A percentile compares a stretch with the other conserved stretches of the same genome.
These are phyloP conservation scores for Cladosporium sp. DNA, from an alignment of 2,329 filamentous ascomycete species.

Conservation along the genomic window DNA sequence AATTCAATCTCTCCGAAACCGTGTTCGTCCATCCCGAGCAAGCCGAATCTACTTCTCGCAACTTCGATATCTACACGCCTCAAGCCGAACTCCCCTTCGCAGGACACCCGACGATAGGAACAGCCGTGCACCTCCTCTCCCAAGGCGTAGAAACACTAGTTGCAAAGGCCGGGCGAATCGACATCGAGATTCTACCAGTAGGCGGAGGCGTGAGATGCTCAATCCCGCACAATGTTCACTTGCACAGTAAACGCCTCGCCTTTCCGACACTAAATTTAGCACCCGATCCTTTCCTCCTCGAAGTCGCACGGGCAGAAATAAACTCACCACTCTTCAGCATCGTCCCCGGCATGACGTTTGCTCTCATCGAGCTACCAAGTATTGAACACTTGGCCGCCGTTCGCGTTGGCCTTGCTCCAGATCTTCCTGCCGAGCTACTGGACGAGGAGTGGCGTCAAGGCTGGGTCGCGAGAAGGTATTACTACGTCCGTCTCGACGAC, in stretches of 20 bases:
- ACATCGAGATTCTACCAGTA: slow-evolving; percentile 25
- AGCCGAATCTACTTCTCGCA: neutral
- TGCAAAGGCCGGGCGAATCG: slow-evolving; percentile 42
- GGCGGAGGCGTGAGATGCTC: slow-evolving; percentile 51
- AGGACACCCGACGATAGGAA: slow-evolving; percentile 54
- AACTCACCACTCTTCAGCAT: neutral
- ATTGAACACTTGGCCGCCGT: neutral
- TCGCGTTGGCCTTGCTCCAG: neutral
- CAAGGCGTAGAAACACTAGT: neutral
- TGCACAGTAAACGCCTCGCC: slow-evolving; percentile 43
- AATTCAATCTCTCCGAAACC: slow-evolving; percentile 54
- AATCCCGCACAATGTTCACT: slow-evolving; percentile 64
- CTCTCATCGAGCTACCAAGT: neutral
- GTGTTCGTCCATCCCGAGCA: slow-evolving; percentile 44
- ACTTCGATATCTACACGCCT: slow-evolving; percentile 46
- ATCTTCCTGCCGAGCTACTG: neutral
- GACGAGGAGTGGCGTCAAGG: neutral
- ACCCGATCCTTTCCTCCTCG: neutral
- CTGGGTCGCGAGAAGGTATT: neutral
- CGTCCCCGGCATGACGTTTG: neutral
- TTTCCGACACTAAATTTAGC: neutral
- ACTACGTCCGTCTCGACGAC: slow-evolving; percentile 2
- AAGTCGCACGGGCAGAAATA: neutral
- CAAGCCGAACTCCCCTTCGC: slow-evolving; percentile 53
- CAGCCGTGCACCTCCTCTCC: slow-evolving; percentile 33